Evolutionary conservation across 2,329 filamentous ascomycete genomes (phyloP).

Genomic region (Beauveria pseudobassiana): DNA sequence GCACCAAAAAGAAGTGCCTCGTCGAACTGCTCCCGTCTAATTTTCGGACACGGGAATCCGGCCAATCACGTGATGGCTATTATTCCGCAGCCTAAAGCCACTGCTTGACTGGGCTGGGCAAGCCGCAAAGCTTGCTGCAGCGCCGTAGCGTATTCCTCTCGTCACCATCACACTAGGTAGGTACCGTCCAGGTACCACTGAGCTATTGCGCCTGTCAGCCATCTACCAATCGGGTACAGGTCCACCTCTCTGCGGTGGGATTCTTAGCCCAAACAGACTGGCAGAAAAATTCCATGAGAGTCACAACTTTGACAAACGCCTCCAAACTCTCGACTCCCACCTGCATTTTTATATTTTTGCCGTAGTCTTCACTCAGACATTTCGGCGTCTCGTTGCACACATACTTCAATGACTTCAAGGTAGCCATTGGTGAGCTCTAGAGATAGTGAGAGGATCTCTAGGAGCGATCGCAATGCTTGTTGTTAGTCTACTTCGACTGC

Average conservation of each 20-base stretch:
- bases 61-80: conserved; percentile 31
- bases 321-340: not conserved
- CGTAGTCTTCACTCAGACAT: not conserved
- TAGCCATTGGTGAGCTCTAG: conserved; percentile 69
- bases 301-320: conserved; percentile 5
- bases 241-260: not conserved
- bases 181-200: not conserved
- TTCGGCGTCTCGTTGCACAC: not conserved
- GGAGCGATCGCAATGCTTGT: conserved; percentile 53
- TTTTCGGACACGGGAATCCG: conserved; percentile 31
- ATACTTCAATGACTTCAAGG: conserved; percentile 51
- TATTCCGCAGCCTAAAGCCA: conserved; percentile 3
- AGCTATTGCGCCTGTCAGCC: not conserved
- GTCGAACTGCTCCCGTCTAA: conserved; percentile 35
- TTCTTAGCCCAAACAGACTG: not conserved
- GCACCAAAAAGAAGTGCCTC: conserved; percentile 35
- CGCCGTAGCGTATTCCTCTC: not conserved
- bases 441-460: conserved; percentile 73
- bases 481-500: conserved; percentile 32
- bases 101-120: not conserved
- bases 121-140: not conserved
- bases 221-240: not conserved
- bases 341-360: not conserved
- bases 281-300: conserved; percentile 11
- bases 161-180: not conserved